Evolutionary conservation across 2,329 filamentous ascomycete genomes (phyloP).

Genomic region (Alternaria viburni): DNA sequence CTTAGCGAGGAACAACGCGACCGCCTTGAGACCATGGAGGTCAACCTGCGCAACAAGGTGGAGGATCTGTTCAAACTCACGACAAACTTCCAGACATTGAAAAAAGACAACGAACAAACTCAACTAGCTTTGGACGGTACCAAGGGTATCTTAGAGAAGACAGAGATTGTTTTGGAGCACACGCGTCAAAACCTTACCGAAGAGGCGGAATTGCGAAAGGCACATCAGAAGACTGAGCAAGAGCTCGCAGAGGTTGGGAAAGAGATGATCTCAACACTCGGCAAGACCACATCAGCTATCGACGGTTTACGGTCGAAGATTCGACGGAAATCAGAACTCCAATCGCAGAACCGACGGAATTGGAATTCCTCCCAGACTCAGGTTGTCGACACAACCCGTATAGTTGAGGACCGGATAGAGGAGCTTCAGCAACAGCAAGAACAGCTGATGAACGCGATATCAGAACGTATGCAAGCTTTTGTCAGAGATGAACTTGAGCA

Average conservation of each 20-base stretch:
- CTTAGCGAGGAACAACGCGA: constrained; percentile 90
- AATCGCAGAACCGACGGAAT: constrained; percentile 75
- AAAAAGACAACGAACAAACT: constrained; percentile 86
- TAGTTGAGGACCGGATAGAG: constrained; percentile 77
- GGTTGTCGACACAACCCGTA: constrained; percentile 75
- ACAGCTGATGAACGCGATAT: constrained; percentile 70
- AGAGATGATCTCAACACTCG: constrained; percentile 78
- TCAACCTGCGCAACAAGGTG: constrained; percentile 88
- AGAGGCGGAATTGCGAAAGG: constrained; percentile 79
- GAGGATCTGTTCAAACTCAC: constrained; percentile 89
- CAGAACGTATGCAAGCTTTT: constrained; percentile 76
- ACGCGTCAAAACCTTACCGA: constrained; percentile 79
- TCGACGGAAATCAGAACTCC: constrained; percentile 81
- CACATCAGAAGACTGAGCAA: constrained; percentile 84
- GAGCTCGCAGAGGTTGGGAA: constrained; percentile 75
- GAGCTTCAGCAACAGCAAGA: constrained; percentile 76
- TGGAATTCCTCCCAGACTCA: constrained; percentile 80
- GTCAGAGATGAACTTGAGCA: constrained; percentile 76
- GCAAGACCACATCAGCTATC: constrained; percentile 79
- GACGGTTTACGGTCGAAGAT: constrained; percentile 85
- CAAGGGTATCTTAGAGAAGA: constrained; percentile 82
- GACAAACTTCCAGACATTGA: constrained; percentile 84
- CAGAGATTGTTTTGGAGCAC: constrained; percentile 79
- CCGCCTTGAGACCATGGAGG: constrained; percentile 90
- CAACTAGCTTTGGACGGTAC: constrained; percentile 76